phyloP scores from a whole-genome alignment of 441 rosid species.

The Euphorbia celastroides region DNA sequence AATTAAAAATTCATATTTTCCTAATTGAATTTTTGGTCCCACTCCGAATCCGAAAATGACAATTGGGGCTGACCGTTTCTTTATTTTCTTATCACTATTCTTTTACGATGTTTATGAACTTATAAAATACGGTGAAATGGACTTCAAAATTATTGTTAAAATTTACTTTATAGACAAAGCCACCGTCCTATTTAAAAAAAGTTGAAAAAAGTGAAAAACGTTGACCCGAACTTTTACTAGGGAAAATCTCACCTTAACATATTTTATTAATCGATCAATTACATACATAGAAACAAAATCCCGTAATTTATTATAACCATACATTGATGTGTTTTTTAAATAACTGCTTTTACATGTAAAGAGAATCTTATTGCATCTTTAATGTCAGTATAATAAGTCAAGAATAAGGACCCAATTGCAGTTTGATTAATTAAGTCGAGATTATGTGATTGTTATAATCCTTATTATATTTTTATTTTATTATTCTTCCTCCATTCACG shows the following conservation, averaged over 20 bases:
- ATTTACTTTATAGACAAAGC: conserved; percentile 1
- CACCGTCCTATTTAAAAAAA: conserved; percentile 18
- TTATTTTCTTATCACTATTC: not conserved
- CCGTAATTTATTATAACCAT: too few species aligned
- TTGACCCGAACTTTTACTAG: conserved; percentile 4
- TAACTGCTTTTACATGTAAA: too few species aligned
- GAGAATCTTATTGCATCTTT: too few species aligned
- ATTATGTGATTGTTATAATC: not conserved
- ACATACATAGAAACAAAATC: too few species aligned
- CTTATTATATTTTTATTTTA: too few species aligned
- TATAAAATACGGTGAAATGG: not conserved
- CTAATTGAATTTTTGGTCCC: not conserved
- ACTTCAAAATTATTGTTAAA: not conserved
- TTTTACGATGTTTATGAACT: not conserved
- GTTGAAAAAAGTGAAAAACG: not conserved
- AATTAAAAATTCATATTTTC: too few species aligned
- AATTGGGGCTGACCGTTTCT: not conserved
- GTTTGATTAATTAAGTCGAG: not conserved
- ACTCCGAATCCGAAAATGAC: not conserved
- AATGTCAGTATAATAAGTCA: not conserved
- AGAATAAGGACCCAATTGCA: not conserved
- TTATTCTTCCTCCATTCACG: too few species aligned
- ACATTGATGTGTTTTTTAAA: too few species aligned
- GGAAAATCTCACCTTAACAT: not conserved
- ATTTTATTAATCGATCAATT: not conserved